These are phyloP conservation scores for Lactarius tabidus DNA, from an alignment of 768 basidiomycete species.

Conservation along the genomic window DNA sequence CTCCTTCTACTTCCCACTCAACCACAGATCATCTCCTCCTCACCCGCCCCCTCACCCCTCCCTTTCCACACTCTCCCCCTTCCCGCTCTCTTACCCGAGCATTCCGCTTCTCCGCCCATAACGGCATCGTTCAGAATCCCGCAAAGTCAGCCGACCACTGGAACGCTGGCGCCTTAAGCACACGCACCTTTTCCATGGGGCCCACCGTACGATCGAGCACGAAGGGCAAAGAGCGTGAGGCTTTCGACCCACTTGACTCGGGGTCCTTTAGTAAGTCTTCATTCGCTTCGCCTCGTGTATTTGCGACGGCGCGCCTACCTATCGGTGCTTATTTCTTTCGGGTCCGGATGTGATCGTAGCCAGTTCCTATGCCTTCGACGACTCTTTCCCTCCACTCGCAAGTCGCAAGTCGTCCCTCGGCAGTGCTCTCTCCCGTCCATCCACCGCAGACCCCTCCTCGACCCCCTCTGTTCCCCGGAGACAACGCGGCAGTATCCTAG, in stretches of 20 bases:
- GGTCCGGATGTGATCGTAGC: neutral
- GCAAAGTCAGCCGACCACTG: constrained; percentile 7
- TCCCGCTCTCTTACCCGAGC: constrained; percentile 10
- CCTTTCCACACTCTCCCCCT: neutral
- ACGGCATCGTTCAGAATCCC: neutral
- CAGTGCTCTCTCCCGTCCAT: constrained; percentile 9
- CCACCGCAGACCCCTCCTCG: constrained; percentile 10
- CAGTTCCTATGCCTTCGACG: constrained; percentile 13
- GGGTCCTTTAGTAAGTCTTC: constrained; percentile 17
- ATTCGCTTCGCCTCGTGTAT: constrained; percentile 18
- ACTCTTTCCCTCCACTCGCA: constrained; percentile 5
- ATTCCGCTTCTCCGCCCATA: constrained; percentile 17
- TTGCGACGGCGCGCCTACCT: neutral
- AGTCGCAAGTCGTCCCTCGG: constrained; percentile 7
- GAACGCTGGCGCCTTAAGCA: neutral
- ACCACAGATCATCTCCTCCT: neutral
- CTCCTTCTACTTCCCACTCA: constrained; percentile 7
- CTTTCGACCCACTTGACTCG: constrained; percentile 20
- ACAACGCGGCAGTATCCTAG: constrained; percentile 28
- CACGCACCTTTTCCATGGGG: constrained; percentile 22
- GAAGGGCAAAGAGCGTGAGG: constrained; percentile 25
- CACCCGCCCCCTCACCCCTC: neutral
- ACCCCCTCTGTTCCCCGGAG: constrained; percentile 11
- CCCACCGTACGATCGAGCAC: constrained; percentile 2
- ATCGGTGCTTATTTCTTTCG: constrained; percentile 12